Evolutionary conservation across 768 basidiomycete species (phyloP).

Genomic region (Agrocybe pediades): DNA sequence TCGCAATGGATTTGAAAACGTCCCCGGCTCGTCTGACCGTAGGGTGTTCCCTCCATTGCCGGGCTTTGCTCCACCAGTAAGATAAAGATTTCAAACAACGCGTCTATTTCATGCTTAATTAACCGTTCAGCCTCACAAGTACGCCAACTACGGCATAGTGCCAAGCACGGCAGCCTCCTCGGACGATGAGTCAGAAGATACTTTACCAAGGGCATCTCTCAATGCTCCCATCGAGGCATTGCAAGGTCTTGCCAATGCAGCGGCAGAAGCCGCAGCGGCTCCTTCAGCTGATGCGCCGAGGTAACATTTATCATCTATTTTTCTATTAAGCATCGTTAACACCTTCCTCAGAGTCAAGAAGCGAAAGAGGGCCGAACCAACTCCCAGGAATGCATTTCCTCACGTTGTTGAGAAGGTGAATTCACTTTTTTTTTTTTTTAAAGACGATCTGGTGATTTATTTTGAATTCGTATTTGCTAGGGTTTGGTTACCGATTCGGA

Average conservation of each 20-base stretch:
- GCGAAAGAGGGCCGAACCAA: conserved; percentile 81
- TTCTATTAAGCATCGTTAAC: conserved; percentile 11
- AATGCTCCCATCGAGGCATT: conserved; percentile 94
- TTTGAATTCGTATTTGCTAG: conserved; percentile 34
- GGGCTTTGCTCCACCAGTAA: conserved; percentile 88
- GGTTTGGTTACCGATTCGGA: conserved; percentile 85
- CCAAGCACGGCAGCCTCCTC: conserved; percentile 83
- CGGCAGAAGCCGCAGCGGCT: conserved; percentile 88
- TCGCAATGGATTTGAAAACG: conserved; percentile 43
- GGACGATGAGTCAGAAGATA: conserved; percentile 91
- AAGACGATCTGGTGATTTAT: conserved; percentile 1
- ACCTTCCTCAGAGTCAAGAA: conserved; percentile 65
- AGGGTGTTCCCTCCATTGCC: conserved; percentile 81
- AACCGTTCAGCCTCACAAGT: conserved; percentile 73
- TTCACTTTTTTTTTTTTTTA: conserved; percentile 5
- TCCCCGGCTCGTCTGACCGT: conserved; percentile 31
- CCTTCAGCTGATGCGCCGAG: conserved; percentile 66
- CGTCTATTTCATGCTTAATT: conserved; percentile 13
- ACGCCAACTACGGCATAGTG: conserved; percentile 88
- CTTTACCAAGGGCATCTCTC: conserved; percentile 78
- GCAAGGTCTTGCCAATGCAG: conserved; percentile 92
- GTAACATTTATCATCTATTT: conserved; percentile 32
- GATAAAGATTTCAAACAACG: conserved; percentile 23
- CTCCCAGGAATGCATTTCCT: conserved; percentile 83
- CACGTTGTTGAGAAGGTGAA: conserved; percentile 85